Conservation (phyloP, 2,329 filamentous ascomycete species). For the Dactylellina drechsleri region DNA sequence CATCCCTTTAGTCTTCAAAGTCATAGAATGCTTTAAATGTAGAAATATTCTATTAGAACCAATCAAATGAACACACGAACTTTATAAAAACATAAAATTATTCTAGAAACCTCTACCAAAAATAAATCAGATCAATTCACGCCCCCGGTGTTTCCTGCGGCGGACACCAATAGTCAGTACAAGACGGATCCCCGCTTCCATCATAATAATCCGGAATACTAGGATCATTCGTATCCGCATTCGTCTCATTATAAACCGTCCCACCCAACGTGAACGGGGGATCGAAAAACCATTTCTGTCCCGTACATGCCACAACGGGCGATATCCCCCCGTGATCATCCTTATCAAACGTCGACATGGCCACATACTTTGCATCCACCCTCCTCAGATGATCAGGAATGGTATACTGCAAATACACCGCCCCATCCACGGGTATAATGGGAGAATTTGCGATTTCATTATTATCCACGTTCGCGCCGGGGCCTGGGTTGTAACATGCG, state of each 20-base stretch:
- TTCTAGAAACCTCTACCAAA: background rate
- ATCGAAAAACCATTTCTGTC: conserved; percentile 45
- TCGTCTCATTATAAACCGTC: conserved; percentile 19
- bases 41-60: too few relatives aligned
- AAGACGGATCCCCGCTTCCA: background rate
- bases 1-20: too few relatives aligned
- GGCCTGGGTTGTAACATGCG: conserved; percentile 1
- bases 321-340: conserved; percentile 24
- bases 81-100: background rate
- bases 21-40: too few relatives aligned
- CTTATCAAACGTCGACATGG: conserved; percentile 33
- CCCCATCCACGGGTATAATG: conserved; percentile 11
- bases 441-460: background rate
- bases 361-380: conserved; percentile 44
- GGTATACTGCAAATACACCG: conserved; percentile 15
- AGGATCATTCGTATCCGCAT: background rate
- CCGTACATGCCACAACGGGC: conserved; percentile 35
- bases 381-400: conserved; percentile 20
- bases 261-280: conserved; percentile 26
- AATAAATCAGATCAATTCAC: background rate
- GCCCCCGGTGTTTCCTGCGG: background rate
- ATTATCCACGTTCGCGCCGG: background rate
- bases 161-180: background rate
- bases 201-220: too few relatives aligned
- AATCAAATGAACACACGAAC: too few relatives aligned